Percentiles rank a stretch among this genome's conserved stretches.
Evolutionary conservation across 768 basidiomycete species (phyloP).

Genomic region (Lactarius trivialis): DNA sequence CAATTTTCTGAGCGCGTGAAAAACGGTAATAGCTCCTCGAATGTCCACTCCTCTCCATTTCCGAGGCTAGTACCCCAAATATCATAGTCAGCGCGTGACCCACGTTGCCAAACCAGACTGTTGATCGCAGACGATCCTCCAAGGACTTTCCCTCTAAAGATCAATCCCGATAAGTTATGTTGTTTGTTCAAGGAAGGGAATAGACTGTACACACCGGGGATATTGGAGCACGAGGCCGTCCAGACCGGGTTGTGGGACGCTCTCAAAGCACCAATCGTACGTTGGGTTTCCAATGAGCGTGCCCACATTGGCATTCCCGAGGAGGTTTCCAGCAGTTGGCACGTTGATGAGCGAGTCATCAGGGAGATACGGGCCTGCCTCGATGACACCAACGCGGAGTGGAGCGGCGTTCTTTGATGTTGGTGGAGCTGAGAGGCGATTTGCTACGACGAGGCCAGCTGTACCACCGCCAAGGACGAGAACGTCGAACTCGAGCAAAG

Average conservation of each 20-base stretch:
- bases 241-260: slow-evolving; percentile 17
- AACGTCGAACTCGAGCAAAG: slow-evolving; percentile 15
- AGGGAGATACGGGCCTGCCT: slow-evolving; percentile 18
- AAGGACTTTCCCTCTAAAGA: slow-evolving; percentile 19
- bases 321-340: slow-evolving; percentile 20
- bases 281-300: slow-evolving; percentile 18
- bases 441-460: slow-evolving; percentile 19
- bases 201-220: slow-evolving; percentile 6
- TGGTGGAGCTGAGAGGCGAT: slow-evolving; percentile 18
- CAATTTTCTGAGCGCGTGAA: slow-evolving; percentile 20
- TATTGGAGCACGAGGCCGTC: slow-evolving; percentile 17
- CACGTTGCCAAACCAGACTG: slow-evolving; percentile 22
- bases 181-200: neutral
- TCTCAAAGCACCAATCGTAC: slow-evolving; percentile 22
- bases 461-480: slow-evolving; percentile 19
- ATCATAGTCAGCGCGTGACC: slow-evolving; percentile 19
- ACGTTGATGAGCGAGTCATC: slow-evolving; percentile 20
- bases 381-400: slow-evolving; percentile 21
- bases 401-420: slow-evolving; percentile 4
- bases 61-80: slow-evolving; percentile 16
- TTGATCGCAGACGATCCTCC: slow-evolving; percentile 22
- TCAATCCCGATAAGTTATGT: neutral
- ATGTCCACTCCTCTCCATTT: slow-evolving; percentile 20
- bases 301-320: slow-evolving; percentile 17
- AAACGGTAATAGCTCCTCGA: slow-evolving; percentile 16